phyloP scores from a whole-genome alignment of 495 filamentous ascomycete genomes.

The Rhypophila decipiens region DNA sequence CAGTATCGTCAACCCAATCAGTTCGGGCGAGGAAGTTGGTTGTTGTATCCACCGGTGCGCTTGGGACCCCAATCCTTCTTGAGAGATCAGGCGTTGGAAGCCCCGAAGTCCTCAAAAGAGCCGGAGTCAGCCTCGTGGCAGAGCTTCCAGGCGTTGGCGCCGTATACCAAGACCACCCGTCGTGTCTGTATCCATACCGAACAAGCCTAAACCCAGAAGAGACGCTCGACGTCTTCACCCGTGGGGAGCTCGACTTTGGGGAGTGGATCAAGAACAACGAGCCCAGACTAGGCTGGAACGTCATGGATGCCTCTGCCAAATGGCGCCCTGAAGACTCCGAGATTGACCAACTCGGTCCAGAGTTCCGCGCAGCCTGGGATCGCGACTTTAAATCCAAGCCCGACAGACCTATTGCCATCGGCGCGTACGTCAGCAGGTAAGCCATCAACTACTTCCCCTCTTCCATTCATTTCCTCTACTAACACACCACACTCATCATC shows the following conservation, averaged over 20 bases:
- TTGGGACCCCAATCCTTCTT: conserved; percentile 4
- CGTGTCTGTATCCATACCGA: not conserved
- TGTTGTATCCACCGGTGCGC: conserved; percentile 2
- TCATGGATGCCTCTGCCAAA: not conserved
- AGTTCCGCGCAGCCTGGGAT: conserved; percentile 38
- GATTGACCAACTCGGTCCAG: conserved; percentile 30
- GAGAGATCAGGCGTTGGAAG: conserved; percentile 6
- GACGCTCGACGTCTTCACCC: not conserved
- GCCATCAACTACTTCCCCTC: not conserved
- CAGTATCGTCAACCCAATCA: conserved; percentile 10
- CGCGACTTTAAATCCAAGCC: conserved; percentile 34
- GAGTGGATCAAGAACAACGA: not conserved
- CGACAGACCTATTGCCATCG: conserved; percentile 33
- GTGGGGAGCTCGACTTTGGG: not conserved
- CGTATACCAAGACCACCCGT: not conserved
- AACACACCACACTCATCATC: not conserved
- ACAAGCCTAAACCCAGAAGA: not conserved
- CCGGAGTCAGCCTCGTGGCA: not conserved
- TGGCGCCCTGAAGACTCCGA: conserved; percentile 21
- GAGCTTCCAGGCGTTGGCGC: conserved; percentile 6
- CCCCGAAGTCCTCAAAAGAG: not conserved
- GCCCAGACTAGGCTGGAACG: not conserved
- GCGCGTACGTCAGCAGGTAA: conserved; percentile 21
- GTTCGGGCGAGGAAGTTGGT: conserved; percentile 40
- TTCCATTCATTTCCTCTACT: conserved; percentile 4